These are phyloP conservation scores for Clonostachys byssicola DNA, from an alignment of 2,329 filamentous ascomycete genomes.

Conservation along the genomic window DNA sequence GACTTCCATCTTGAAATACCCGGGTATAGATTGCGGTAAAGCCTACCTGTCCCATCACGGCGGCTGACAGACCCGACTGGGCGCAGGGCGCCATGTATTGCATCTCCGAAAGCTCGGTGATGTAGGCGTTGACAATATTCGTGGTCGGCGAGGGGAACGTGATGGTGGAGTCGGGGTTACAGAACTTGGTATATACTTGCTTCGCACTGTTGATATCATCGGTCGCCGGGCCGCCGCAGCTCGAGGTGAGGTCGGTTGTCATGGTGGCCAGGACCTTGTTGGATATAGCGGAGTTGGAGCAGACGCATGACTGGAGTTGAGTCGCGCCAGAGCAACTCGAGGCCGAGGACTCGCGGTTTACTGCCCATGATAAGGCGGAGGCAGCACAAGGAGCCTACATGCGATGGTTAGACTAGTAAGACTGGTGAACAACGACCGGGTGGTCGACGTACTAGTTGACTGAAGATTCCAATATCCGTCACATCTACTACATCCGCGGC, in stretches of 20 bases:
- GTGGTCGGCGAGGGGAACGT: conserved; percentile 34
- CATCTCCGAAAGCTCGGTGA: conserved; percentile 42
- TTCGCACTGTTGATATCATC: conserved; percentile 38
- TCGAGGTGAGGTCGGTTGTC: conserved; percentile 30
- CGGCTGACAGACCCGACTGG: conserved; percentile 18
- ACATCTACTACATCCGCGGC: not conserved
- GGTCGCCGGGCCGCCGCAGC: conserved; percentile 39
- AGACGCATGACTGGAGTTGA: conserved; percentile 47
- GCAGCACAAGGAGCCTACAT: conserved; percentile 46
- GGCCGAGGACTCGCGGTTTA: conserved; percentile 35
- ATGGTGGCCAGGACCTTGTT: conserved; percentile 30
- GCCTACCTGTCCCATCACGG: conserved; percentile 19
- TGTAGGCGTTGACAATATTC: conserved; percentile 37
- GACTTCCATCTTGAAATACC: conserved; percentile 2
- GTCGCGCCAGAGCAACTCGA: conserved; percentile 33
- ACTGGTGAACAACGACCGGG: not conserved
- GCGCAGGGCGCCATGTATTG: conserved; percentile 32
- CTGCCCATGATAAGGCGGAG: conserved; percentile 35
- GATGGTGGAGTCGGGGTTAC: conserved; percentile 31
- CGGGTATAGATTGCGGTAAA: not conserved
- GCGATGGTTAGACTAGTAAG: not conserved
- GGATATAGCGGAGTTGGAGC: conserved; percentile 38
- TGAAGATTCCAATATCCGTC: not conserved
- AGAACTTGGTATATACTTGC: conserved; percentile 41
- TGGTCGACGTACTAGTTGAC: not conserved